Evolutionary conservation across 805 yeast genomes (phyloP).

Genomic region (Ogataea paraovalis): DNA sequence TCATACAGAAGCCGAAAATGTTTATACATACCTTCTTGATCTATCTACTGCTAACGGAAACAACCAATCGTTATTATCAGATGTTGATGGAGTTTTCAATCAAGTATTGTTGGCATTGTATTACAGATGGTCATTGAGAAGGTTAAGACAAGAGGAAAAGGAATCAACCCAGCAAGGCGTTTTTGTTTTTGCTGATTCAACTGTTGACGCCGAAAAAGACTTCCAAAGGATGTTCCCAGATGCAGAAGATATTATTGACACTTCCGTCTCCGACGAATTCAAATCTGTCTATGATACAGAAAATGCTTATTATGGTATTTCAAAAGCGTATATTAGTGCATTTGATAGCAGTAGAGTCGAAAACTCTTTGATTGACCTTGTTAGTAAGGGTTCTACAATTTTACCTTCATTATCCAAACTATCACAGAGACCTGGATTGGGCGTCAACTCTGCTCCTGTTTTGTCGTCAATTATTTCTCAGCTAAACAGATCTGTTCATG

Average conservation of each 20-base stretch:
- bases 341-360: conserved; percentile 27
- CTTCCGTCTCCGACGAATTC: conserved; percentile 23
- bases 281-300: conserved; percentile 33
- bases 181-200: conserved; percentile 61
- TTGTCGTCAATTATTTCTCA: conserved; percentile 35
- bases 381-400: conserved; percentile 39
- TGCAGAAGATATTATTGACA: conserved; percentile 60
- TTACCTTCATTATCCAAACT: conserved; percentile 27
- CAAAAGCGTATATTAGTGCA: conserved; percentile 43
- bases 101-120: conserved; percentile 58
- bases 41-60: conserved; percentile 35
- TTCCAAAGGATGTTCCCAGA: conserved; percentile 83
- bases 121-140: conserved; percentile 77
- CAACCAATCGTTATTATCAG: not conserved
- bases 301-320: conserved; percentile 45
- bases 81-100: conserved; percentile 32
- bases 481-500: conserved; percentile 31
- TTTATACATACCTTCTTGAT: conserved; percentile 46
- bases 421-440: conserved; percentile 19
- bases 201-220: conserved; percentile 72
- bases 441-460: conserved; percentile 25
- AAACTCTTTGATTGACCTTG: conserved; percentile 24
- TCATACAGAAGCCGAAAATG: conserved; percentile 44
- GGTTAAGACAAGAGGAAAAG: conserved; percentile 61
- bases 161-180: conserved; percentile 57